These are phyloP conservation scores for Lachnellula occidentalis DNA, from an alignment of 2,329 filamentous ascomycete species.

Conservation along the genomic window DNA sequence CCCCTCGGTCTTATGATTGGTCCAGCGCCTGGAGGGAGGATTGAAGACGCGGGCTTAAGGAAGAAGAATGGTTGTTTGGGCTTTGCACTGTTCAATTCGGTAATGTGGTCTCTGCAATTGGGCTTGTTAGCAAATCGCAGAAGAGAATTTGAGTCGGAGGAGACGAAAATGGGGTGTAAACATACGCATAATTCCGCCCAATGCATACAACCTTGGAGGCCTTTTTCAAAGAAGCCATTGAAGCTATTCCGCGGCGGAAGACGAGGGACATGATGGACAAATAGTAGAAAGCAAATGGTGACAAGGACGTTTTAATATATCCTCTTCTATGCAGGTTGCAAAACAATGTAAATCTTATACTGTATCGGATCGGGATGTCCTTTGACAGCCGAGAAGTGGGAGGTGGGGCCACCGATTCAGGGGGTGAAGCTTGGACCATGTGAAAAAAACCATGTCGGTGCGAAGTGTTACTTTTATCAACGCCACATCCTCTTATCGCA, in stretches of 20 bases:
- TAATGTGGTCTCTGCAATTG: conserved; percentile 72
- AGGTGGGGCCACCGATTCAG: too few relatives aligned
- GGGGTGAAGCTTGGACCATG: too few relatives aligned
- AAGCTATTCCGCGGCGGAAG: conserved; percentile 29
- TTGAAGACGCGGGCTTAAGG: conserved; percentile 85
- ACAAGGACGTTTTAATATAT: not conserved
- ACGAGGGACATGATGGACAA: conserved; percentile 25
- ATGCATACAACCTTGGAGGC: conserved; percentile 69
- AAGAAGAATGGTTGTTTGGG: conserved; percentile 99
- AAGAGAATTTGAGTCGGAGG: not conserved
- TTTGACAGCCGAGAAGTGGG: too few relatives aligned
- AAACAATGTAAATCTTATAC: too few relatives aligned
- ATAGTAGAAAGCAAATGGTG: not conserved
- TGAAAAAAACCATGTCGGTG: too few relatives aligned
- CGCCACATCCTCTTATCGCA: too few relatives aligned
- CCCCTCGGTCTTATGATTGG: conserved; percentile 10
- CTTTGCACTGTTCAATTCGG: conserved; percentile 78
- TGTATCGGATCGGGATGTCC: too few relatives aligned
- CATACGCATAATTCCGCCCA: conserved; percentile 91
- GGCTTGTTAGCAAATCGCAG: conserved; percentile 1
- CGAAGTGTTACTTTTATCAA: too few relatives aligned
- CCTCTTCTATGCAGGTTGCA: too few relatives aligned
- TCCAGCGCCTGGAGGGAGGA: conserved; percentile 61
- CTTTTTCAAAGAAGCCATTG: conserved; percentile 43
- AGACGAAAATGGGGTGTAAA: conserved; percentile 14